These are phyloP conservation scores for Kalanchoe fedtschenkoi DNA, from an alignment of 164 flowering plant species.

Conservation along the genomic window DNA sequence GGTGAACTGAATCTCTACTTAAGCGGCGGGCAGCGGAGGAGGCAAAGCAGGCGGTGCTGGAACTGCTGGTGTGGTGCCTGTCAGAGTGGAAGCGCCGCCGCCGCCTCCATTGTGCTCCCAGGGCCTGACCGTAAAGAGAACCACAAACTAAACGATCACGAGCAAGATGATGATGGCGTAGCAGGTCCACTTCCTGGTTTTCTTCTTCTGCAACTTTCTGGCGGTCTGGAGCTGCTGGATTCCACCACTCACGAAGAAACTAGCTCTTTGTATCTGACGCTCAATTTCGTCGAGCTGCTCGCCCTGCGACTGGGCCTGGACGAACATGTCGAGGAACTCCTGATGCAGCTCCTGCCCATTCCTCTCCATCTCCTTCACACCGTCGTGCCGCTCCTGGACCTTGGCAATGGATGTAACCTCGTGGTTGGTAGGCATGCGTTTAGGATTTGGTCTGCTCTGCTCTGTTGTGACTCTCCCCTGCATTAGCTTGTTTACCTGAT, in stretches of 20 bases:
- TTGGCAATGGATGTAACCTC: constrained; percentile 44
- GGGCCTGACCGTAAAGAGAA: constrained; percentile 27
- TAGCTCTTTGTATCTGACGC: constrained; percentile 42
- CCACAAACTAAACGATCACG: constrained; percentile 30
- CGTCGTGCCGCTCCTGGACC: constrained; percentile 61
- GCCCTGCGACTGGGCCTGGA: constrained; percentile 45
- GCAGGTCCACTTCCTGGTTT: constrained; percentile 34
- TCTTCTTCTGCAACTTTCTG: constrained; percentile 28
- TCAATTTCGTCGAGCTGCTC: constrained; percentile 57
- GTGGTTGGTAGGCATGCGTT: too few species aligned
- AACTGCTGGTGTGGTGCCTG: not conserved
- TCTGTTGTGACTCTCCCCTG: too few species aligned
- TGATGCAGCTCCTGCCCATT: constrained; percentile 51
- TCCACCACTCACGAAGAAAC: constrained; percentile 31
- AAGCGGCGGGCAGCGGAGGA: not conserved
- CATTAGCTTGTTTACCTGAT: too few species aligned
- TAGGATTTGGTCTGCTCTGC: too few species aligned
- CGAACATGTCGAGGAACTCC: constrained; percentile 59
- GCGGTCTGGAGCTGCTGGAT: constrained; percentile 27
- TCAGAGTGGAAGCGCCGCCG: not conserved
- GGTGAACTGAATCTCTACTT: too few species aligned
- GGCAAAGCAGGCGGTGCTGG: not conserved
- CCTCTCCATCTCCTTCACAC: constrained; percentile 49
- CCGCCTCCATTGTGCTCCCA: constrained; percentile 19
- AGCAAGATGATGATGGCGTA: constrained; percentile 20